These are phyloP conservation scores for Paraphoma sp. DNA, from an alignment of 2,329 filamentous ascomycete genomes.

Conservation along the genomic window DNA sequence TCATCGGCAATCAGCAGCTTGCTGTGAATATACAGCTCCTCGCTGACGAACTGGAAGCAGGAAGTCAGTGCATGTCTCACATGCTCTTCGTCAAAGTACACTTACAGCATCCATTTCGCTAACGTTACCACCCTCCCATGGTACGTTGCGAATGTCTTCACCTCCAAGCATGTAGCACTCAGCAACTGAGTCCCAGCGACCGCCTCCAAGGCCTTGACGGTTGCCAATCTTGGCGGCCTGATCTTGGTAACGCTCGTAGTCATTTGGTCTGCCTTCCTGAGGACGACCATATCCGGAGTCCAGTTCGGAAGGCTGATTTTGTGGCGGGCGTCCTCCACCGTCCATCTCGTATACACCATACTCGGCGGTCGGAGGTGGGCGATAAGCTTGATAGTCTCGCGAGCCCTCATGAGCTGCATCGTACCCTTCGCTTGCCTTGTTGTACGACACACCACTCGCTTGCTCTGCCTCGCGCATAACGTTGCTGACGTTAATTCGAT, in stretches of 20 bases:
- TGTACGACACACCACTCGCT: slow-evolving; percentile 70
- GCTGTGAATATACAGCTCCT: slow-evolving; percentile 69
- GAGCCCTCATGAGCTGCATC: slow-evolving; percentile 60
- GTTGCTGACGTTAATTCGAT: slow-evolving; percentile 76
- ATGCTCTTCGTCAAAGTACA: background rate
- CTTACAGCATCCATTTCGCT: slow-evolving; percentile 65
- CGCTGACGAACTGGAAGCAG: slow-evolving; percentile 34
- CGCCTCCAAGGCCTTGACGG: slow-evolving; percentile 51
- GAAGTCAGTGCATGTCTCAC: background rate
- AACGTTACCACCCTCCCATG: slow-evolving; percentile 62
- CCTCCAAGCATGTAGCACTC: slow-evolving; percentile 85
- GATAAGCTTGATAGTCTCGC: slow-evolving; percentile 44
- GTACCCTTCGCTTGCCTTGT: slow-evolving; percentile 68
- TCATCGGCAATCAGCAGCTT: slow-evolving; percentile 85
- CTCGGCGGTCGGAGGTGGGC: slow-evolving; percentile 40
- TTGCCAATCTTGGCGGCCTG: slow-evolving; percentile 65
- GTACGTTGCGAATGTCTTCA: slow-evolving; percentile 69
- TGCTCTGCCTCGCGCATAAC: slow-evolving; percentile 68
- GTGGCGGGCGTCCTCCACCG: slow-evolving; percentile 7
- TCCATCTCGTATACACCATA: slow-evolving; percentile 48
- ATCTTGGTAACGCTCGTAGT: slow-evolving; percentile 75
- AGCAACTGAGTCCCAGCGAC: slow-evolving; percentile 77
- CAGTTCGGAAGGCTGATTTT: background rate
- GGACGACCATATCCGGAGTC: slow-evolving; percentile 2
- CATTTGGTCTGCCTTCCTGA: slow-evolving; percentile 32